Percentiles rank a stretch among this genome's conserved stretches.
Evolutionary conservation across 2,329 filamentous ascomycete species (phyloP).

Genomic region (Aspergillus quadrilineatus): DNA sequence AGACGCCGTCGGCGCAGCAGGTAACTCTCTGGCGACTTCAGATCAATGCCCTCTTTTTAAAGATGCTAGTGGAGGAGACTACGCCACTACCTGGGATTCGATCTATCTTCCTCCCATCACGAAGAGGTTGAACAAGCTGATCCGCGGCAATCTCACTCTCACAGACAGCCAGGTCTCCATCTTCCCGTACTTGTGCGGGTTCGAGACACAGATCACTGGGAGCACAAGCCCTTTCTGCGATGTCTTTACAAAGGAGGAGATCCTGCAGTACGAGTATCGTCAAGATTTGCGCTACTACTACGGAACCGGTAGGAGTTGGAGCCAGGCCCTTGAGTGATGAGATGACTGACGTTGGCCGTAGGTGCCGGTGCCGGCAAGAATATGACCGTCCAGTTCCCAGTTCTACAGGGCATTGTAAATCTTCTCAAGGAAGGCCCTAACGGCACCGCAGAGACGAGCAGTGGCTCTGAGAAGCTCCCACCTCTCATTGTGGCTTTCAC

Average conservation of each 20-base stretch:
- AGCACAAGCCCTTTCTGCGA: constrained; percentile 61
- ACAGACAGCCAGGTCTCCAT: constrained; percentile 54
- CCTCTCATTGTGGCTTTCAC: constrained; percentile 62
- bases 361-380: constrained; percentile 19
- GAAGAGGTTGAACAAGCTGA: constrained; percentile 54
- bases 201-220: constrained; percentile 67
- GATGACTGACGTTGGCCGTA: constrained; percentile 14
- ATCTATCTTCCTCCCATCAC: constrained; percentile 21
- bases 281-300: constrained; percentile 71
- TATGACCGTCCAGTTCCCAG: constrained; percentile 53
- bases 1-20: constrained; percentile 55
- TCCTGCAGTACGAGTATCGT: constrained; percentile 64
- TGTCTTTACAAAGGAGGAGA: constrained; percentile 62
- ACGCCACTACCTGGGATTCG: constrained; percentile 19
- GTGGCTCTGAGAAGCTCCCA: constrained; percentile 48
- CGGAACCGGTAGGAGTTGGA: constrained; percentile 50
- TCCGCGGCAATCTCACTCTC: constrained; percentile 56
- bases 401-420: constrained; percentile 55
- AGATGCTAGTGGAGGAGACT: constrained; percentile 45
- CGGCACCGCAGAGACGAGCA: constrained; percentile 48
- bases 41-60: constrained; percentile 61
- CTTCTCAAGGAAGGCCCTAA: constrained; percentile 52
- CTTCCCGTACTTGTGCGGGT: constrained; percentile 70
- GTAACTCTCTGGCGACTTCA: constrained; percentile 63
- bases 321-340: too few species aligned